These are phyloP conservation scores for Sclerotinia borealis DNA, from an alignment of 2,329 filamentous ascomycete species.

Conservation along the genomic window DNA sequence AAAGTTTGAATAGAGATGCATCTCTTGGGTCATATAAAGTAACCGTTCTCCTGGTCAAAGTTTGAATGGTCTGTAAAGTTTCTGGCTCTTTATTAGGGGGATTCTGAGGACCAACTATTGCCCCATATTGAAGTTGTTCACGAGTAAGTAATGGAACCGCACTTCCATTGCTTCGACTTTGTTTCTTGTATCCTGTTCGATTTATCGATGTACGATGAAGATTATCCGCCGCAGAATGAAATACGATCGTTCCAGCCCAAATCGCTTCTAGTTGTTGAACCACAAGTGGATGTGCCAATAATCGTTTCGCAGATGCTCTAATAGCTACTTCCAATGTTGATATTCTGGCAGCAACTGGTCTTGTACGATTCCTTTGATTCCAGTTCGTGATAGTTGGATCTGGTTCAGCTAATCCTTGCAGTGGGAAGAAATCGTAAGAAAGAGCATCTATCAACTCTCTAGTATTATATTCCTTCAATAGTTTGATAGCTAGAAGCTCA, in stretches of 20 bases:
- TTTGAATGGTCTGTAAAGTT: conserved; percentile 22
- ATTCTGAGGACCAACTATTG: conserved; percentile 16
- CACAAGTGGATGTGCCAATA: conserved; percentile 84
- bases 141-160: conserved; percentile 8
- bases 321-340: conserved; percentile 93
- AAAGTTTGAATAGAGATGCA: conserved; percentile 86
- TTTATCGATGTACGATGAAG: conserved; percentile 48
- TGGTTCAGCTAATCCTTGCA: conserved; percentile 66
- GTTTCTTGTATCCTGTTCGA: conserved; percentile 15
- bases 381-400: conserved; percentile 34
- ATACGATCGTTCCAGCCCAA: conserved; percentile 93
- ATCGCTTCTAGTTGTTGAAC: conserved; percentile 95
- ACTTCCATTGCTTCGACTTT: conserved; percentile 13
- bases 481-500: conserved; percentile 82
- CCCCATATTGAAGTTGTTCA: conserved; percentile 35
- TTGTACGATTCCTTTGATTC: conserved; percentile 37
- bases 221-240: conserved; percentile 81
- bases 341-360: conserved; percentile 63
- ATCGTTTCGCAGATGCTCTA: conserved; percentile 84
- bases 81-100: conserved; percentile 7
- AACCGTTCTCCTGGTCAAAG: conserved; percentile 51
- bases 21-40: conserved; percentile 85
- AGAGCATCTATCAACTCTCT: conserved; percentile 88
- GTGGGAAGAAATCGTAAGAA: conserved; percentile 89
- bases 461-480: conserved; percentile 84